A percentile compares a stretch with the other conserved stretches of the same genome.
These are phyloP conservation scores for Myxozyma melibiosi DNA, from an alignment of 805 yeast genomes.

Conservation along the genomic window DNA sequence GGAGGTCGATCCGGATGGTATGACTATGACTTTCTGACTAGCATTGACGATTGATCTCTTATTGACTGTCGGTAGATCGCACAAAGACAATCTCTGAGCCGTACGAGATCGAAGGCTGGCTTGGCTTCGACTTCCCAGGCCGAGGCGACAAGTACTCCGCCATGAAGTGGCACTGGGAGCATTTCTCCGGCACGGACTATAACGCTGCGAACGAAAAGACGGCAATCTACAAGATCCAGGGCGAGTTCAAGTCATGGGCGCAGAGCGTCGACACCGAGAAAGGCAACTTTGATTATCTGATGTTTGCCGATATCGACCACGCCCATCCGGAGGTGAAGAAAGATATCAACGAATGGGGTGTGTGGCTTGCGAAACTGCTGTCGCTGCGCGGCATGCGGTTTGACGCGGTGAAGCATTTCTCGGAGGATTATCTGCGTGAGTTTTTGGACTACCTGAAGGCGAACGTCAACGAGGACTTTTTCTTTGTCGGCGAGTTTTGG, in stretches of 20 bases:
- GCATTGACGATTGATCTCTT: not conserved
- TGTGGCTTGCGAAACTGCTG: slow-evolving; percentile 26
- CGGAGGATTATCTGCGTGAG: slow-evolving; percentile 26
- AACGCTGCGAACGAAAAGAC: slow-evolving; percentile 25
- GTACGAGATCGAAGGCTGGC: slow-evolving; percentile 32
- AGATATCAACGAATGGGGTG: slow-evolving; percentile 31
- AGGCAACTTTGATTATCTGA: slow-evolving; percentile 34
- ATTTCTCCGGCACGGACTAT: slow-evolving; percentile 33
- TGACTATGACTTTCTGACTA: not conserved
- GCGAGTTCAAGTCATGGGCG: slow-evolving; percentile 30
- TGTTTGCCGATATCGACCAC: slow-evolving; percentile 35
- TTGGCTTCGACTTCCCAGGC: slow-evolving; percentile 31
- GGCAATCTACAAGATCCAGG: slow-evolving; percentile 29
- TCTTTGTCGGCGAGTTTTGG: slow-evolving; percentile 34
- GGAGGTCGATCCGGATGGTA: slow-evolving; percentile 27
- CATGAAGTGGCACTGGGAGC: slow-evolving; percentile 32
- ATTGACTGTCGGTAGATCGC: slow-evolving; percentile 15
- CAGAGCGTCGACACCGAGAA: slow-evolving; percentile 28
- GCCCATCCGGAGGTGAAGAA: slow-evolving; percentile 29
- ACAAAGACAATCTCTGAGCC: slow-evolving; percentile 21
- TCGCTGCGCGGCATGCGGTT: slow-evolving; percentile 32
- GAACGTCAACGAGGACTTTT: slow-evolving; percentile 19
- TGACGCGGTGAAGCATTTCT: slow-evolving; percentile 33
- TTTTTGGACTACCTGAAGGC: slow-evolving; percentile 18
- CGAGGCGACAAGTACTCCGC: slow-evolving; percentile 30